A percentile compares a stretch with the other conserved stretches of the same genome.
Conservation (phyloP, 2,329 filamentous ascomycete species). For the Aspergillus brasiliensis region DNA sequence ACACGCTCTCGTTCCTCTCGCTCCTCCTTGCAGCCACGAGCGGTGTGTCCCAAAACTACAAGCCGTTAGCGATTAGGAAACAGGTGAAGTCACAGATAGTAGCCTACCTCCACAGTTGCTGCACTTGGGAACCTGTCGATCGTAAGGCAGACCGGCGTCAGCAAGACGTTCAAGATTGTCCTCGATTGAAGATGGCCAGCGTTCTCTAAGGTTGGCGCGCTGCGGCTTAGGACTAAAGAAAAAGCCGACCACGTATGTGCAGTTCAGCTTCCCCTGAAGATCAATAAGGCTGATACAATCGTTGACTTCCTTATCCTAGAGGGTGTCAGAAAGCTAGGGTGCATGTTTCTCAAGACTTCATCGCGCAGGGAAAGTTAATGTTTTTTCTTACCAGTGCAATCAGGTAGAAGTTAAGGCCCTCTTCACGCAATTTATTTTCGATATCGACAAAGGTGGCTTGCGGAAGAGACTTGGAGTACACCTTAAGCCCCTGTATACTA, state of each 20-base stretch:
- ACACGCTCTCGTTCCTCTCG: constrained; percentile 41
- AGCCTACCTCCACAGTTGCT: constrained; percentile 51
- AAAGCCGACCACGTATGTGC: constrained; percentile 54
- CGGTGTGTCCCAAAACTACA: constrained; percentile 52
- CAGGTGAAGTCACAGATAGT: neutral
- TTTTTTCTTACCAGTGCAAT: constrained; percentile 49
- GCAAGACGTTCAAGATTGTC: constrained; percentile 56
- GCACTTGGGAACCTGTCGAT: constrained; percentile 55
- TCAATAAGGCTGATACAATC: constrained; percentile 54
- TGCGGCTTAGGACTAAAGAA: constrained; percentile 51
- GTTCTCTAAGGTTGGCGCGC: constrained; percentile 48
- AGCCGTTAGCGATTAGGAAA: neutral
- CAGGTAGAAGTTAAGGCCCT: constrained; percentile 52
- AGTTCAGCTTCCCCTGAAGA: constrained; percentile 54
- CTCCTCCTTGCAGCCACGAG: constrained; percentile 53
- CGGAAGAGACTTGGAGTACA: constrained; percentile 54
- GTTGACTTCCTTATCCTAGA: constrained; percentile 44
- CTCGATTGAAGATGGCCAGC: constrained; percentile 53
- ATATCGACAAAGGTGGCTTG: constrained; percentile 51
- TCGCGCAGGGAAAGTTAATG: neutral
- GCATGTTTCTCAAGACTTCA: constrained; percentile 11
- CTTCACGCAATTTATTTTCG: constrained; percentile 54
- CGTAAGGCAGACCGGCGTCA: constrained; percentile 54
- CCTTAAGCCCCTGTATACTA: constrained; percentile 44
- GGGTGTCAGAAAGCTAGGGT: neutral